Base-by-base conservation (phyloP, 2,329 filamentous ascomycete species). In the Dendrostoma leiphaemia region DNA sequence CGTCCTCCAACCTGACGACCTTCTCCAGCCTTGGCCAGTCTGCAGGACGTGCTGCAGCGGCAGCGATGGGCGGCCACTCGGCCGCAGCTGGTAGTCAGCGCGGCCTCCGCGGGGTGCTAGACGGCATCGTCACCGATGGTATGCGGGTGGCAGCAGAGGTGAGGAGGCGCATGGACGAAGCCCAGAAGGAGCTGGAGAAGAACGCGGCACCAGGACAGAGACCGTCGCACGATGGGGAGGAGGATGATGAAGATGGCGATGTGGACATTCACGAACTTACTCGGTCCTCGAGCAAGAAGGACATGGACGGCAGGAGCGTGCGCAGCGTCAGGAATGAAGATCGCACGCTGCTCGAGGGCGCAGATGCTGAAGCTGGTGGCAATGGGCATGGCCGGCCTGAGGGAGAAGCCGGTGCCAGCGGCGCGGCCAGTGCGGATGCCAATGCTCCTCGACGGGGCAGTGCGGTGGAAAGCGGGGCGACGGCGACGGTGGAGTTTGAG, bases 121-220 rank as follows among this genome's bases (percentile, higher is more conserved):
- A 99, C 74, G 96, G 96, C 64, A 97, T 99, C 64, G 94, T 97
- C 60, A 96, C 89, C 2, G 94, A 99, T 67, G 94, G 94, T 38
- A 97, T 97, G 86, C 87, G 93, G 31, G 93, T 97, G 55, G 94
- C 94, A 0, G 90, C 88, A 1, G 94, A 99, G 69, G 93, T 99
- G 48, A 82, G 89, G 61, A 84, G 92, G 64, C 82, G 92, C 41
- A 96, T 97, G 88, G 93, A 99, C 59, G 94, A 99, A 68, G 93
- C 93, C 3, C 92, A 97, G 71, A 86, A 85, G 62, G 93, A 97
- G 67, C 74, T 97, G 61, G 93, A 97, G 71, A 88, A 86, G 70
- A 92, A 91, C 57, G 88, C 87, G 0, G 72, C 86, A n/a, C 81
- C 81, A 2, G 74, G 81, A 41, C 77, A 86, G 64, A 76, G 59